A percentile compares a stretch with the other conserved stretches of the same genome.
These are phyloP conservation scores for Coccinonectria pachysandricola DNA, from an alignment of 2,329 filamentous ascomycete genomes.

Conservation along the genomic window DNA sequence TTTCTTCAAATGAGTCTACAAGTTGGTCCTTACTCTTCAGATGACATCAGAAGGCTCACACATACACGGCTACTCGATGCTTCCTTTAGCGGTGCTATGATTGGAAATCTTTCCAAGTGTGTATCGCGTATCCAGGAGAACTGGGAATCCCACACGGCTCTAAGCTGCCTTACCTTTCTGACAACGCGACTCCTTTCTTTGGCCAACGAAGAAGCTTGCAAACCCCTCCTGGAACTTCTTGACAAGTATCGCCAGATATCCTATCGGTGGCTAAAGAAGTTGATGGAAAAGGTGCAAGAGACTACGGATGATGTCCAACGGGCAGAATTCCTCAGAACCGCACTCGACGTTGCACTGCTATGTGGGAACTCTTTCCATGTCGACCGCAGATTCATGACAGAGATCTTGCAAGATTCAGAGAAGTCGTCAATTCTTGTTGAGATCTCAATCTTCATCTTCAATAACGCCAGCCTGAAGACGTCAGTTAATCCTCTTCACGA, in stretches of 20 bases:
- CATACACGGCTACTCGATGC: constrained; percentile 3
- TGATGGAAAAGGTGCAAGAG: constrained; percentile 2
- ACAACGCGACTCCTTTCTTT: constrained; percentile 9
- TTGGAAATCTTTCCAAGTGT: neutral
- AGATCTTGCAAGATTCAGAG: constrained; percentile 2
- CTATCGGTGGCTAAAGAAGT: constrained; percentile 5
- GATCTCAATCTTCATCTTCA: constrained; percentile 4
- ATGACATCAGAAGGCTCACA: neutral
- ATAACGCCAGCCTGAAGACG: neutral
- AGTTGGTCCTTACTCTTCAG: constrained; percentile 3
- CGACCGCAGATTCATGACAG: neutral
- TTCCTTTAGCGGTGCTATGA: constrained; percentile 4
- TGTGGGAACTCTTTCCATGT: constrained; percentile 11
- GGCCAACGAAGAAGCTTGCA: neutral
- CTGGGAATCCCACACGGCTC: constrained; percentile 12
- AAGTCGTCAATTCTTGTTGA: constrained; percentile 9
- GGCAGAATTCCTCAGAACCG: constrained; percentile 3
- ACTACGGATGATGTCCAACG: constrained; percentile 4
- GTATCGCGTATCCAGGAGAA: constrained; percentile 9
- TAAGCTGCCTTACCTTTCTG: constrained; percentile 11
- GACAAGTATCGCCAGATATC: constrained; percentile 3
- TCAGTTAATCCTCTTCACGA: neutral
- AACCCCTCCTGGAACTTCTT: constrained; percentile 1
- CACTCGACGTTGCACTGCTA: constrained; percentile 4
- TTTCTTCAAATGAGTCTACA: constrained; percentile 14